phyloP scores from a whole-genome alignment of 2,329 filamentous ascomycete species.

The Sporothrix inflata region DNA sequence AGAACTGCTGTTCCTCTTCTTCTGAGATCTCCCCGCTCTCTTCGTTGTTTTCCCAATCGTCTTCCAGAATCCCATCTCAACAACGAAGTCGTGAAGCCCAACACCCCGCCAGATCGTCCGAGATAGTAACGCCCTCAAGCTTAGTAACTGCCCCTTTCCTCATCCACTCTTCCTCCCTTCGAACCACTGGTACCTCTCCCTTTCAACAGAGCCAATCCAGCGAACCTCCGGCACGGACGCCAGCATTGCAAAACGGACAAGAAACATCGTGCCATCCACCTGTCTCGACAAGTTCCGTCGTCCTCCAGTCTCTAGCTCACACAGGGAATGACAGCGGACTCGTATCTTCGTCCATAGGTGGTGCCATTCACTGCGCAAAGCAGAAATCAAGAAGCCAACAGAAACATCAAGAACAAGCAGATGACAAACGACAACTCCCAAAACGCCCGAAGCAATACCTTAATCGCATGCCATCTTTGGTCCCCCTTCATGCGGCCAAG shows the following conservation, averaged over 20 bases:
- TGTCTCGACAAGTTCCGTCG: conserved; percentile 31
- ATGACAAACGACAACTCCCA: neutral
- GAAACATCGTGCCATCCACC: conserved; percentile 31
- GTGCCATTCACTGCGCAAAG: conserved; percentile 23
- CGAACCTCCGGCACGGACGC: conserved; percentile 27
- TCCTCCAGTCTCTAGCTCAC: conserved; percentile 10
- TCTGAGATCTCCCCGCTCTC: conserved; percentile 29
- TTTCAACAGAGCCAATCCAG: conserved; percentile 22
- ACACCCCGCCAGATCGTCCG: conserved; percentile 17
- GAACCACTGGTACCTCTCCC: neutral
- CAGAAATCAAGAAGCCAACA: conserved; percentile 41
- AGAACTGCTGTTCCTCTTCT: neutral
- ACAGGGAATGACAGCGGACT: conserved; percentile 64
- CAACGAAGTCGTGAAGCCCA: neutral
- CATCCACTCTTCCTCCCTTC: neutral
- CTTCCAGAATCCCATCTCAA: conserved; percentile 21
- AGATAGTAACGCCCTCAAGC: conserved; percentile 29
- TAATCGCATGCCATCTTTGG: conserved; percentile 8
- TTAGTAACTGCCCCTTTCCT: neutral
- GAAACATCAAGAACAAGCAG: conserved; percentile 28
- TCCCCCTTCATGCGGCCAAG: conserved; percentile 19
- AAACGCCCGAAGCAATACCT: conserved; percentile 36
- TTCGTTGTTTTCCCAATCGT: conserved; percentile 23
- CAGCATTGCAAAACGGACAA: conserved; percentile 3
- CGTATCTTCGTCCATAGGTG: conserved; percentile 79